Evolutionary conservation across 1,139 yeast genomes (phyloP).

Genomic region (Yamadazyma songkhlaensis): DNA sequence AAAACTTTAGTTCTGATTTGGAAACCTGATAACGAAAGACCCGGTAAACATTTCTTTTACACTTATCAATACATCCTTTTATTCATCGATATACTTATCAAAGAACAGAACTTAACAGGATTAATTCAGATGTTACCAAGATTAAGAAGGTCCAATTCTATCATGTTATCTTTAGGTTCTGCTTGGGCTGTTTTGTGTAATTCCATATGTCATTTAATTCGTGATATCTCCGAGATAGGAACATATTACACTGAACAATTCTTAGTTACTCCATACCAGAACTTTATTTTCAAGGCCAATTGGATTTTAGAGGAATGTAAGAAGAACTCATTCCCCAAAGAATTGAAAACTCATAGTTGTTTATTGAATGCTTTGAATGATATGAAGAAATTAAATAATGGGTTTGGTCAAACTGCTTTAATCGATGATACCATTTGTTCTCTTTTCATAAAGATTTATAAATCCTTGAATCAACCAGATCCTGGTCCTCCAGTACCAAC

Average conservation of each 20-base stretch:
- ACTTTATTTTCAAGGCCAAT: conserved; percentile 42
- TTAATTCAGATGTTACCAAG: conserved; percentile 64
- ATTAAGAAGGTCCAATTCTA: conserved; percentile 70
- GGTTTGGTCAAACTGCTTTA: conserved; percentile 76
- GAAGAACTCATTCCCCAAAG: conserved; percentile 27
- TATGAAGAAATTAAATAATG: conserved; percentile 70
- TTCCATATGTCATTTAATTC: conserved; percentile 45
- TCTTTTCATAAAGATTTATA: conserved; percentile 52
- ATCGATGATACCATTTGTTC: conserved; percentile 75
- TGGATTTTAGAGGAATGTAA: conserved; percentile 28
- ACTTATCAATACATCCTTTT: conserved; percentile 68
- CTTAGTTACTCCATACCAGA: conserved; percentile 46
- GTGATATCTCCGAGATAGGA: conserved; percentile 44
- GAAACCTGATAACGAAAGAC: conserved; percentile 89
- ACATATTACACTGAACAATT: conserved; percentile 53
- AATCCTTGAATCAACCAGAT: conserved; percentile 13
- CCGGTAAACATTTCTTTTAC: conserved; percentile 89
- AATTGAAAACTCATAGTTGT: conserved; percentile 27
- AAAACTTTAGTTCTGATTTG: conserved; percentile 82
- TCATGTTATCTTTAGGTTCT: conserved; percentile 59
- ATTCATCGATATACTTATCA: conserved; percentile 54
- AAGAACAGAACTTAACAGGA: conserved; percentile 55
- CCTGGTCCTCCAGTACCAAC: conserved; percentile 5
- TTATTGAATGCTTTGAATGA: conserved; percentile 57
- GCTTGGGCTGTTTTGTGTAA: conserved; percentile 66